These are phyloP conservation scores for Globisporangium viniferum DNA, from an alignment of 352 stramenopile genomes.

Conservation along the genomic window DNA sequence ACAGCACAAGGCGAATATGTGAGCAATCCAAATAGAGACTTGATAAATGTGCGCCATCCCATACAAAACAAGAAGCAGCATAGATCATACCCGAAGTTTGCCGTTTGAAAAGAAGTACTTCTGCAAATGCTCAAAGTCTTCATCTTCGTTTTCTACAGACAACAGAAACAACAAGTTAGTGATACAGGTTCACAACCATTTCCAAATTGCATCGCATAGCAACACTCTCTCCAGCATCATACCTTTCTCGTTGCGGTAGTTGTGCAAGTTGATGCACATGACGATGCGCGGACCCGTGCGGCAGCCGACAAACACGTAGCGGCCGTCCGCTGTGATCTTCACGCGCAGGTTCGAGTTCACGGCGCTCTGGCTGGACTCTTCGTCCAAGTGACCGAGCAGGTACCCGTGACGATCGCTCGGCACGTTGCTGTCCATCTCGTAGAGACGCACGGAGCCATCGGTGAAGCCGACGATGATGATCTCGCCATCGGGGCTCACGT, in stretches of 20 bases:
- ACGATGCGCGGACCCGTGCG: slow-evolving; percentile 60
- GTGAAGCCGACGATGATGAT: slow-evolving; percentile 82
- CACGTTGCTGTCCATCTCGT: slow-evolving; percentile 83
- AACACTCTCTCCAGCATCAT: not conserved
- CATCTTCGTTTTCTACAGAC: slow-evolving; percentile 60
- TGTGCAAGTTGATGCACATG: slow-evolving; percentile 80
- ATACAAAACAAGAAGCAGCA: not conserved
- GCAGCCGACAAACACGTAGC: slow-evolving; percentile 82
- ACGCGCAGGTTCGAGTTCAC: slow-evolving; percentile 54
- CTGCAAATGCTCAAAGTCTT: slow-evolving; percentile 77
- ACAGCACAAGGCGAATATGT: slow-evolving; percentile 10
- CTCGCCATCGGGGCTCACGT: slow-evolving; percentile 75
- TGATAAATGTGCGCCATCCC: not conserved
- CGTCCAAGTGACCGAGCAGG: slow-evolving; percentile 76
- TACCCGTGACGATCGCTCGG: slow-evolving; percentile 80
- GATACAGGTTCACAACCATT: not conserved
- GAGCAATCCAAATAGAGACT: not conserved
- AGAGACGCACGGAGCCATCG: slow-evolving; percentile 74
- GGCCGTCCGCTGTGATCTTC: slow-evolving; percentile 74
- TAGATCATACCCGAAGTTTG: slow-evolving; percentile 48
- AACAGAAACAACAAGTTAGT: slow-evolving; percentile 7
- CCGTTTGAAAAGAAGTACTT: slow-evolving; percentile 64
- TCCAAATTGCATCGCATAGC: not conserved
- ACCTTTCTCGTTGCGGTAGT: slow-evolving; percentile 84
- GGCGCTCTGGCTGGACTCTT: slow-evolving; percentile 57